phyloP scores from a whole-genome alignment of 441 rosid species.

The Sinapis alba region DNA sequence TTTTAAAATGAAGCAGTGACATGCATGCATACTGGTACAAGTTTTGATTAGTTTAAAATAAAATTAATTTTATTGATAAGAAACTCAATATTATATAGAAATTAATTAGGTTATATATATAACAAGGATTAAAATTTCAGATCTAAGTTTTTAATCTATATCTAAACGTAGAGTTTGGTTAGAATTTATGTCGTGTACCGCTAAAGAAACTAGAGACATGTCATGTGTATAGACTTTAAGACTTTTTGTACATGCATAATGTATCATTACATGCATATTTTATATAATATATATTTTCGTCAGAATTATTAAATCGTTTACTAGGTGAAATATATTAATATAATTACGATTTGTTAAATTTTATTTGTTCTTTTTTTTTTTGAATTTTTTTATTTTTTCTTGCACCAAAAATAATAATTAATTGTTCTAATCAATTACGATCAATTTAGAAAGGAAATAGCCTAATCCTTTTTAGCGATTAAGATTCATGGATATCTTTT shows the following conservation, averaged over 20 bases:
- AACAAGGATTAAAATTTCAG: neutral
- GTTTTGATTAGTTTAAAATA: no score
- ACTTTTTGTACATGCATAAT: constrained; percentile 26
- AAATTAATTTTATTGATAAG: no score
- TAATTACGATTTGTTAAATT: constrained; percentile 1
- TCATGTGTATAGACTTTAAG: constrained; percentile 33
- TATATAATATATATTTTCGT: neutral
- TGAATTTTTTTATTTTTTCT: no score
- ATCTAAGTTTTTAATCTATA: constrained; percentile 26
- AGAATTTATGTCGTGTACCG: constrained; percentile 42
- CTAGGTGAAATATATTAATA: neutral
- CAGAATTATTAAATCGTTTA: neutral
- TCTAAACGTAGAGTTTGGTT: constrained; percentile 38
- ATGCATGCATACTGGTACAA: no score
- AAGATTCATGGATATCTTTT: constrained; percentile 28
- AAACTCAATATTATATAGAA: neutral
- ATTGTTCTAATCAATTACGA: constrained; percentile 1
- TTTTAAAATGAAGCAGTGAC: no score
- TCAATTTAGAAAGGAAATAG: constrained; percentile 15
- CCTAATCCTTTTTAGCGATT: neutral
- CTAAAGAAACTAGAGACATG: constrained; percentile 37
- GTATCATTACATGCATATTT: constrained; percentile 27
- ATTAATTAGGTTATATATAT: neutral
- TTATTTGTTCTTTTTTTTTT: no score
- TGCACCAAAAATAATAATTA: no score